Evolutionary conservation across 1,284 basidiomycete genomes (phyloP).

Genomic region (Veloboletus limbatus): DNA sequence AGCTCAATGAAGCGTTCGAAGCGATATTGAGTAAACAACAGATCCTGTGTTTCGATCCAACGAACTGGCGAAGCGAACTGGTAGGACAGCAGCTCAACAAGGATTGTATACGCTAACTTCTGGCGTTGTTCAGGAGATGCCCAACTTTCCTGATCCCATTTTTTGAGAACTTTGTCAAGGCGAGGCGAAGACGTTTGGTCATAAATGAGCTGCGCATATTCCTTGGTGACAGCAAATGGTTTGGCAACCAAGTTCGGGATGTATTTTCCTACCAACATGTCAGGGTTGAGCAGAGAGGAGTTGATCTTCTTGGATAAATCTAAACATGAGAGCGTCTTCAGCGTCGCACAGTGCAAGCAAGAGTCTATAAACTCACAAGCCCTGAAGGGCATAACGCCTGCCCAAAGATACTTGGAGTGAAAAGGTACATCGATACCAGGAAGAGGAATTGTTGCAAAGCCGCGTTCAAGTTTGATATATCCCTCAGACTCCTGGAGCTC

Average conservation of each 20-base stretch:
- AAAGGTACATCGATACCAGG: constrained; percentile 99
- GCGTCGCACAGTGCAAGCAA: constrained; percentile 8
- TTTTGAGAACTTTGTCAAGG: constrained; percentile 88
- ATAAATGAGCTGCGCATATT: constrained; percentile 93
- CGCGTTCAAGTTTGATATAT: constrained; percentile 93
- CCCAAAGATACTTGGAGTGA: constrained; percentile 98
- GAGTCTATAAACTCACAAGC: constrained; percentile 59
- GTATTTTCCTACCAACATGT: constrained; percentile 91
- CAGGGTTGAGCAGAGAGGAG: constrained; percentile 84
- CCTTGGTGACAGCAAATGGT: constrained; percentile 88
- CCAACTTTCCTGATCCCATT: constrained; percentile 95
- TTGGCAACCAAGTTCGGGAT: constrained; percentile 96
- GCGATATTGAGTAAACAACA: constrained; percentile 84
- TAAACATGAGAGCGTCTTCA: constrained; percentile 35
- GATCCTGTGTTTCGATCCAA: constrained; percentile 99
- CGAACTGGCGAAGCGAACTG: constrained; percentile 95
- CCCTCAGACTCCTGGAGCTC: constrained; percentile 81
- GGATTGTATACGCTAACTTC: constrained; percentile 90
- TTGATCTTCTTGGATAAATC: constrained; percentile 99
- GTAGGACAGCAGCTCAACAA: constrained; percentile 95
- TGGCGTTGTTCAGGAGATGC: constrained; percentile 78
- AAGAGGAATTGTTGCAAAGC: constrained; percentile 93
- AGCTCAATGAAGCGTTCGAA: constrained; percentile 96
- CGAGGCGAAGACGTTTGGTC: constrained; percentile 93
- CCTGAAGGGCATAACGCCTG: constrained; percentile 96